Percentiles rank a stretch among this genome's conserved stretches.
phyloP scores from a whole-genome alignment of 1,139 yeast species.

The Pichia sp. region DNA sequence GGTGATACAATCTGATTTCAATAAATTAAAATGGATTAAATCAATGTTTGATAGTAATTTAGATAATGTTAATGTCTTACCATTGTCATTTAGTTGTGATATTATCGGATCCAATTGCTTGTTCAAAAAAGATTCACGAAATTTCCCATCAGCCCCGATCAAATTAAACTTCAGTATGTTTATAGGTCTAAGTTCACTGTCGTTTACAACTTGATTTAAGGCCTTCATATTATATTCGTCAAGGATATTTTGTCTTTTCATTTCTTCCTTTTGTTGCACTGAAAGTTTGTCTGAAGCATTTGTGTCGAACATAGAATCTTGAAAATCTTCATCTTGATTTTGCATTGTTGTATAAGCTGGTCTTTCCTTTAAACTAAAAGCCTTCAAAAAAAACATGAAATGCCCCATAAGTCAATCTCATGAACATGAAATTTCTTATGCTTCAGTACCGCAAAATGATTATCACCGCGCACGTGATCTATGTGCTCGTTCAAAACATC shows the following conservation, averaged over 20 bases:
- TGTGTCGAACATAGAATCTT: slow-evolving; percentile 10
- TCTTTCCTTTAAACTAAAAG: too few species aligned
- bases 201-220: slow-evolving; percentile 38
- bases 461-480: too few species aligned
- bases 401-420: too few species aligned
- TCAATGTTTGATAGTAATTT: slow-evolving; percentile 40
- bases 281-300: neutral
- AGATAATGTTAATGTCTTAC: slow-evolving; percentile 28
- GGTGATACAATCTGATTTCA: slow-evolving; percentile 31
- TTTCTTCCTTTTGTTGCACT: slow-evolving; percentile 18
- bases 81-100: slow-evolving; percentile 8
- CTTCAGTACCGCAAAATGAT: too few species aligned
- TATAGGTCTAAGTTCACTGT: slow-evolving; percentile 41
- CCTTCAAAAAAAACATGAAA: too few species aligned
- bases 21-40: slow-evolving; percentile 38
- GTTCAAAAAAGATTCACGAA: slow-evolving; percentile 46
- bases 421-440: too few species aligned
- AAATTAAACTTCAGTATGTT: slow-evolving; percentile 45
- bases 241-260: slow-evolving; percentile 21
- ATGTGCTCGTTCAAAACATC: too few species aligned
- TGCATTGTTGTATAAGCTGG: slow-evolving; percentile 3
- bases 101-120: slow-evolving; percentile 54
- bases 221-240: slow-evolving; percentile 37
- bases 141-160: slow-evolving; percentile 43
- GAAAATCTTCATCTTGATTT: slow-evolving; percentile 2